Evolutionary conservation across 2,329 filamentous ascomycete species (phyloP), one percentile per base, ranked within the genome.

Genomic region (Colletotrichum australisinense): DNA sequence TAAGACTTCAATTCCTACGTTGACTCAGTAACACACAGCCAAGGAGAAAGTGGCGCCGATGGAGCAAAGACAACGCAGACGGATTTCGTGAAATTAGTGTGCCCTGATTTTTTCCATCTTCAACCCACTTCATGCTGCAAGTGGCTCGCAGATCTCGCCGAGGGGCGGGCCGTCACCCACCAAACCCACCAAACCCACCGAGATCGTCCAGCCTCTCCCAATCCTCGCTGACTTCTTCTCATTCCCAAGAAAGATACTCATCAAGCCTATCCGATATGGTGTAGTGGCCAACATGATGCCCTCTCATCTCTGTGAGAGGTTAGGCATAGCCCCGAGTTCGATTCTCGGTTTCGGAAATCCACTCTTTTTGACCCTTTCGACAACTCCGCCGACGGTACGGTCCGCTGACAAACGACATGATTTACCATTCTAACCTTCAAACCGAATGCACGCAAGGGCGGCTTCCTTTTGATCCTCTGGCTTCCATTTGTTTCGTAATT

Each of bases 281-380:
- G 65, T 69, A 73, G 70, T 73, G 70, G 67, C 66, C 59, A 69
- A 69, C 55, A 65, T 69, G 66, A 72, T 72, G 65, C 42, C 70
- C 70, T 72, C 65, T 72, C 70, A 72, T 65, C 14, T 26, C 7
- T 1, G 1, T 30, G 69, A 55, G n/a, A 69, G 59, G 69, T 46
- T 69, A 69, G 66, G 65, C 69, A 72, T 72, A 69, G 69, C 69
- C 64, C 69, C 69, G 69, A 69, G 66, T 72, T 72, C 57, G 66
- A 72, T 69, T 72, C 66, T 72, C 59, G 69, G 69, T 64, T 64
- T 69, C 65, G 69, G 65, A 72, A 72, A 24, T 16, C 1, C 2
- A 1, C 22, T 28, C 53, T 28, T 56, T 56, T 56, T 28, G 19
- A 14, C 14, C 22, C 5, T 56, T 24, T 24, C 12, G 16, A 42